These are phyloP conservation scores for Linum lewisii DNA, from an alignment of 345 rosid genomes.

Conservation along the genomic window DNA sequence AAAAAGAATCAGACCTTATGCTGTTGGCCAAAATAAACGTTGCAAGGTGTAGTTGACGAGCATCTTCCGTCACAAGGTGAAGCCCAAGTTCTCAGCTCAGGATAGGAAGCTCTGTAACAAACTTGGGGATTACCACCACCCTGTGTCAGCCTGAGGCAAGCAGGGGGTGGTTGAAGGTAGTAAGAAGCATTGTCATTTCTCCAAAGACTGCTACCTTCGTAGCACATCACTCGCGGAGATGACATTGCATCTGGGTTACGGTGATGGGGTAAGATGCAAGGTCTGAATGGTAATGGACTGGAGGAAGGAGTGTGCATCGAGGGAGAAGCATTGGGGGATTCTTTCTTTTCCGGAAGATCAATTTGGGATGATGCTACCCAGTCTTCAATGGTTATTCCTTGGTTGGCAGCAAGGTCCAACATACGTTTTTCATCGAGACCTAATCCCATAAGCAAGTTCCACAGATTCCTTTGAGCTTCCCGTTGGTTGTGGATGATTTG, in stretches of 20 bases:
- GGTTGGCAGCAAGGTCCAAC: conserved; percentile 64
- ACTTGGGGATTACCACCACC: conserved; percentile 32
- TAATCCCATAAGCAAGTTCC: conserved; percentile 71
- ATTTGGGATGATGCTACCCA: conserved; percentile 38
- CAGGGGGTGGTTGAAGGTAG: conserved; percentile 40
- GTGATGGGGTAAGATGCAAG: conserved; percentile 44
- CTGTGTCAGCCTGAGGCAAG: conserved; percentile 28
- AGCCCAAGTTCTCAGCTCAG: conserved; percentile 29
- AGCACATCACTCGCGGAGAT: conserved; percentile 35
- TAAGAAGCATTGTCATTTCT: conserved; percentile 61
- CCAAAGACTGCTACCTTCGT: conserved; percentile 38
- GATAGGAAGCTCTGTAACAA: conserved; percentile 31
- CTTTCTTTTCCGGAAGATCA: conserved; percentile 40
- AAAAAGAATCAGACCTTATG: conserved; percentile 30
- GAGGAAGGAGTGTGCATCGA: conserved; percentile 24
- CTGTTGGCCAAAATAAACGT: conserved; percentile 28
- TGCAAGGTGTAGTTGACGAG: conserved; percentile 26
- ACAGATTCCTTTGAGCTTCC: conserved; percentile 67
- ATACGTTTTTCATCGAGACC: conserved; percentile 72
- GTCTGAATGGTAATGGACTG: conserved; percentile 41
- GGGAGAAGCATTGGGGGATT: conserved; percentile 27
- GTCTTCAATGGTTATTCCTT: conserved; percentile 76
- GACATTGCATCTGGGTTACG: conserved; percentile 33
- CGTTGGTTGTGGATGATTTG: conserved; percentile 86
- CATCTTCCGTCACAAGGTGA: conserved; percentile 25